A percentile compares a stretch with the other conserved stretches of the same genome.
Conservation (phyloP, 164 flowering plant genomes). For the Platanus orientalis region DNA sequence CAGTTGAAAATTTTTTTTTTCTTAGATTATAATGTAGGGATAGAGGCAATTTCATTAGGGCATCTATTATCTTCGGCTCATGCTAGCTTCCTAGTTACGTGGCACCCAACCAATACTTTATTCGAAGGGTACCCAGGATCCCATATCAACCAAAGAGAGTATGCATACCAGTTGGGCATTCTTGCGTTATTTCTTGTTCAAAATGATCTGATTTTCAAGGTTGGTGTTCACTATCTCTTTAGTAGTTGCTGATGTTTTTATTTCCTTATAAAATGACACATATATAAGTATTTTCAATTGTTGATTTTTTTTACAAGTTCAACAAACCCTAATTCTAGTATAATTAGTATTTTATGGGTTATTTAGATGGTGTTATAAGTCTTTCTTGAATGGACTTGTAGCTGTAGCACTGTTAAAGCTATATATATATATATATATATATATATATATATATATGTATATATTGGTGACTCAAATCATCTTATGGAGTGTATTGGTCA, state of each 20-base stretch:
- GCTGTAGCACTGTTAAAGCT: no score
- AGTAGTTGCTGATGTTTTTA: background rate
- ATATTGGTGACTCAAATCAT: no score
- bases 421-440: no score
- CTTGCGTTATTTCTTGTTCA: constrained; percentile 13
- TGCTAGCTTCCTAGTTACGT: constrained; percentile 4
- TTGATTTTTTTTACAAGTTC: no score
- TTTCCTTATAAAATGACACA: no score
- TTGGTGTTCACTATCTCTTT: background rate
- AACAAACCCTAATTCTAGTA: no score
- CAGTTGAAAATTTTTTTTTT: background rate
- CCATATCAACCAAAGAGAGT: constrained; percentile 8
- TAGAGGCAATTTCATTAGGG: constrained; percentile 21
- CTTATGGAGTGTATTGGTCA: no score
- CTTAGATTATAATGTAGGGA: background rate
- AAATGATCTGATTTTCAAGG: constrained; percentile 38
- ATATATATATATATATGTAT: no score
- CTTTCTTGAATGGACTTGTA: no score
- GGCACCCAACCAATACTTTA: background rate
- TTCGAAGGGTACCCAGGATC: constrained; percentile 5
- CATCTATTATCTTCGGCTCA: constrained; percentile 19
- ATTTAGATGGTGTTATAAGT: no score
- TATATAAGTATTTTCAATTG: no score
- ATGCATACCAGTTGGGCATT: constrained; percentile 4
- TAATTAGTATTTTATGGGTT: no score